Evolutionary conservation across 176 grass and related monocot species (phyloP).

Genomic region (Pontederia crassipes): DNA sequence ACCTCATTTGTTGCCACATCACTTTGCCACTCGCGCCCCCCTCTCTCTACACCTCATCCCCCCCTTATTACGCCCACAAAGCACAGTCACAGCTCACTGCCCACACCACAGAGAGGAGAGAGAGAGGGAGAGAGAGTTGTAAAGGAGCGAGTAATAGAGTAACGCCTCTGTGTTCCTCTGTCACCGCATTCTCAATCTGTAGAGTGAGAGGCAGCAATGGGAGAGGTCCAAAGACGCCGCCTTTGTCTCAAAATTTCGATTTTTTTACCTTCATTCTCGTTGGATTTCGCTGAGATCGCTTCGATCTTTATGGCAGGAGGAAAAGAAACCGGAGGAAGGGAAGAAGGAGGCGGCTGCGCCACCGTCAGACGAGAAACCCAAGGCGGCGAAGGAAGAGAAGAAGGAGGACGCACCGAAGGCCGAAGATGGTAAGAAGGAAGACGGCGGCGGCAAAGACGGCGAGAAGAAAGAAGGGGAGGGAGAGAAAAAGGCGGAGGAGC

Average conservation of each 20-base stretch:
- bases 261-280: not conserved
- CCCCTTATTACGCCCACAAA: not conserved
- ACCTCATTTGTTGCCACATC: not conserved
- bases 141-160: not conserved
- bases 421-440: conserved; percentile 6
- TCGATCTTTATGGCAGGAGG: conserved; percentile 29
- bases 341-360: conserved; percentile 12
- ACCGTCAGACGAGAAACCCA: conserved; percentile 26
- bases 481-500: conserved; percentile 10
- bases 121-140: not conserved
- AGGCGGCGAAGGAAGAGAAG: conserved; percentile 36
- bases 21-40: not conserved
- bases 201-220: not conserved
- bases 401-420: conserved; percentile 27
- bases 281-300: not conserved
- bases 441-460: not conserved
- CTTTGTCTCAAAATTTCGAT: not conserved
- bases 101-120: not conserved
- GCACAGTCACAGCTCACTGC: too few relatives aligned
- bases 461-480: conserved; percentile 16
- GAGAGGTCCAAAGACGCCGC: conserved; percentile 1
- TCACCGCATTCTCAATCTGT: not conserved
- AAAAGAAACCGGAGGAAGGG: conserved; percentile 27
- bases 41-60: not conserved
- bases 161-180: not conserved